These are phyloP conservation scores for Yamadazyma spencermartinsiae DNA, from an alignment of 1,139 yeast genomes.

Conservation along the genomic window DNA sequence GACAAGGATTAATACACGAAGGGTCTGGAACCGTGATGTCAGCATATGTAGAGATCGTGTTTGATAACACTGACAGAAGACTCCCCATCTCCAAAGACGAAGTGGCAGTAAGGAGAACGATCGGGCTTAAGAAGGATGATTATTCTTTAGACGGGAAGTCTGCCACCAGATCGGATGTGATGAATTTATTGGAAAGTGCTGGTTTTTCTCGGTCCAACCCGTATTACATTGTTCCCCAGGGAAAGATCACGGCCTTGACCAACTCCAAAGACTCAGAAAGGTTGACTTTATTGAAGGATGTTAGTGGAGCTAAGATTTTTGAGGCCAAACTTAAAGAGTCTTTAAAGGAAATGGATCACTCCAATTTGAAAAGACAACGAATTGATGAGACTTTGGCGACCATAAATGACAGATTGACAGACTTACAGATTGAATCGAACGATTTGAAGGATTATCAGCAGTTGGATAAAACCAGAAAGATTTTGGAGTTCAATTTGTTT, in stretches of 20 bases:
- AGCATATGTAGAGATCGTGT: slow-evolving; percentile 87
- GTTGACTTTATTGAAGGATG: slow-evolving; percentile 77
- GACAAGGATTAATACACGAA: slow-evolving; percentile 85
- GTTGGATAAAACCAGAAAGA: slow-evolving; percentile 67
- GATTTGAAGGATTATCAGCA: slow-evolving; percentile 72
- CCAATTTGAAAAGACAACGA: slow-evolving; percentile 67
- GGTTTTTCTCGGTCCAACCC: slow-evolving; percentile 93
- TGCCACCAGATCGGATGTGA: slow-evolving; percentile 78
- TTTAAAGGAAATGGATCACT: slow-evolving; percentile 71
- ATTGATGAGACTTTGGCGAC: slow-evolving; percentile 73
- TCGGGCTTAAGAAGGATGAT: slow-evolving; percentile 91
- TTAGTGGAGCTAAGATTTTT: slow-evolving; percentile 93
- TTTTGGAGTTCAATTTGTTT: slow-evolving; percentile 71
- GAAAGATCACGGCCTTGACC: slow-evolving; percentile 80
- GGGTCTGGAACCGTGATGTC: slow-evolving; percentile 92
- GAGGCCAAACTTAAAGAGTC: slow-evolving; percentile 82
- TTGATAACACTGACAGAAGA: slow-evolving; percentile 78
- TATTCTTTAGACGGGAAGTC: slow-evolving; percentile 76
- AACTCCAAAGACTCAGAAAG: slow-evolving; percentile 87
- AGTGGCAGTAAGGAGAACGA: slow-evolving; percentile 78
- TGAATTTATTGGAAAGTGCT: slow-evolving; percentile 84
- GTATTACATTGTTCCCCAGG: slow-evolving; percentile 96
- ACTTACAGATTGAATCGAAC: slow-evolving; percentile 76
- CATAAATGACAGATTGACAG: slow-evolving; percentile 70
- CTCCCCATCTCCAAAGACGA: slow-evolving; percentile 71